Evolutionary conservation across 129 eudicot species (phyloP), one percentile per base, ranked within the genome.

Genomic region (Flaveria robusta): DNA sequence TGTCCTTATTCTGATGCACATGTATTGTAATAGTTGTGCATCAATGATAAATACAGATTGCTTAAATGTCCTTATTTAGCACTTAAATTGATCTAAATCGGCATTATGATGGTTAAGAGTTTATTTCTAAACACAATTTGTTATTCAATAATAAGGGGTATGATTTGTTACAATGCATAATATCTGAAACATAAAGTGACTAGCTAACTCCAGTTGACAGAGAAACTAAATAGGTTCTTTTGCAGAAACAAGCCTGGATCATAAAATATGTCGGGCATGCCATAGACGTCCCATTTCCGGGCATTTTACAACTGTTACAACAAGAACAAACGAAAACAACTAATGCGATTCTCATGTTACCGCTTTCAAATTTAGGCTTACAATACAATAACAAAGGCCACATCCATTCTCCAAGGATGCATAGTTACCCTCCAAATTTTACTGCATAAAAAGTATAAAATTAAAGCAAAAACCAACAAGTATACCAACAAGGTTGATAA

Each of bases 341-440:
- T 76, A 81, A 71, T n/a, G 80, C 76, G 81, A 75, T 77, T 75
- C 81, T 50, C 74, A 50, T 75, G 64, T 76, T 70, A 81, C 60
- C 73, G 54, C 72, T 81, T 81, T 59, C 65, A 8, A 49, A 68
- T 65, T 63, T 65, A 49, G 45, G 72, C 56, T 51, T 74, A 72
- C 66, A 79, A 76, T 81, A 81, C 85, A 76, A 70, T 71, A 81
- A 59, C 78, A 76, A 51, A 50, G 79, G 68, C 70, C 70, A 66
- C 54, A 22, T 74, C 78, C 37, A 66, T 42, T 63, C 76, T 66
- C 50, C 75, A 49, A 65, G 70, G 41, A 39, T 64, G 81, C 50
- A 70, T 39, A 70, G 19, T 70, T 62, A 64, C 72, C 52, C 60
- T 54, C 5, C 60, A 71, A 70, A 62, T 75, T 51, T 76, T 69